Evolutionary conservation across 1,284 basidiomycete genomes (phyloP), one percentile per base, ranked within the genome.

Genomic region (Cryptococcus sp.): DNA sequence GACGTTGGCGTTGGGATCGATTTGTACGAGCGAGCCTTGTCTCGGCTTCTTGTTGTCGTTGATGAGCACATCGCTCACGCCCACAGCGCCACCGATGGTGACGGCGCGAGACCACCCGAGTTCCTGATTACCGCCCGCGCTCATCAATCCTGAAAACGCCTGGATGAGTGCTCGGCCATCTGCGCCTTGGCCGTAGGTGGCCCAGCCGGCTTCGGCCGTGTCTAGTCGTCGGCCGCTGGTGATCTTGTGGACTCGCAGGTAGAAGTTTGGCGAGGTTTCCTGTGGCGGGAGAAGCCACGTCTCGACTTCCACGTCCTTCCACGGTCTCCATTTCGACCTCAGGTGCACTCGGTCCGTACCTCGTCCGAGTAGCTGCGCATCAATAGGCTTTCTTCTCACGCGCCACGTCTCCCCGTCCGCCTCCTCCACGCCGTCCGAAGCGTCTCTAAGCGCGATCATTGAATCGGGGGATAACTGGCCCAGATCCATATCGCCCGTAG

Each of bases 1-100:
- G 67, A 89, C 73, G 70, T 88, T 89, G 35, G 87, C 83, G 74
- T 89, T 89, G 27, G 88, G 85, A 71, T 89, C 88, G 22, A 84
- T 85, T 48, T 88, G 81, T 25, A 89, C 72, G n/a, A 84, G 83
- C 60, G 75, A 77, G 5, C 83, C 84, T 49, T 68, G 74, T 15
- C 65, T 35, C 3, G 57, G 48, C 1, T 47, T 58, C 20, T 48
- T 53, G 13, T 50, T 60, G 1, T 48, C 51, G 42, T 58, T 58
- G 50, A 58, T 35, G 1, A 77, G 71, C 20, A 88, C 69, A 65
- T 86, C 85, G 2, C 81, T 80, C 17, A 89, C 82, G 3, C 86
- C 88, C 16, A 83, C 83, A 22, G 84, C 85, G 4, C 88, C 88
- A 7, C 83, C 86, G 39, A 77, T 77, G 2, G 86, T 87, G 10